Conservation (phyloP, 805 yeast species). For the Candida ponderosae region DNA sequence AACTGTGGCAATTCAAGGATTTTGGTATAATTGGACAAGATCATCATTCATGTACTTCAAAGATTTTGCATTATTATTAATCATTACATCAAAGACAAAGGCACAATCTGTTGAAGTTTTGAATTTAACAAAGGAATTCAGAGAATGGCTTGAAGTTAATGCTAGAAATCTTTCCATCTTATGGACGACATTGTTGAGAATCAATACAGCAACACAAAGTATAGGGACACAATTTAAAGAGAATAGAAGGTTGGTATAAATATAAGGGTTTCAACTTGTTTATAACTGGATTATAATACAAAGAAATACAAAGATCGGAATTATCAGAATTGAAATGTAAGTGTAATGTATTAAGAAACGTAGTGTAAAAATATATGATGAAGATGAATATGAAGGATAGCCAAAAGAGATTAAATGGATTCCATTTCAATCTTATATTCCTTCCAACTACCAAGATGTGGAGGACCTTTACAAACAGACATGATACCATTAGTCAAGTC, state of each 20-base stretch:
- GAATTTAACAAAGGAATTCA: constrained; percentile 3
- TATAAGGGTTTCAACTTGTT: no score
- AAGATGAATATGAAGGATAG: no score
- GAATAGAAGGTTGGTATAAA: neutral
- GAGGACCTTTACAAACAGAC: constrained; percentile 11
- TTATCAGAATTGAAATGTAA: no score
- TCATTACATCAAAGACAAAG: constrained; percentile 3
- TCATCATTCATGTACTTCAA: constrained; percentile 8
- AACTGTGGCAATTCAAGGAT: constrained; percentile 1
- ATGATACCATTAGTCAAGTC: constrained; percentile 9
- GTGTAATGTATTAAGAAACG: no score
- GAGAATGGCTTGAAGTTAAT: constrained; percentile 9
- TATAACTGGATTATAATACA: no score
- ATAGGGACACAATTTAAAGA: constrained; percentile 8
- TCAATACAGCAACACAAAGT: constrained; percentile 9
- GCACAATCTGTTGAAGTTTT: constrained; percentile 3
- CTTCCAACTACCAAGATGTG: constrained; percentile 41
- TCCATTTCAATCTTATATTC: constrained; percentile 9
- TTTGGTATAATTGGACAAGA: constrained; percentile 7
- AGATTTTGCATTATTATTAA: constrained; percentile 4
- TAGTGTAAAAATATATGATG: no score
- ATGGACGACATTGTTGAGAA: constrained; percentile 7
- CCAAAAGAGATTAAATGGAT: no score
- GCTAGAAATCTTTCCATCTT: constrained; percentile 3
- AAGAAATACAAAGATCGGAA: no score